These are phyloP conservation scores for Dipteronia dyeriana DNA, from an alignment of 345 rosid genomes.

Conservation along the genomic window DNA sequence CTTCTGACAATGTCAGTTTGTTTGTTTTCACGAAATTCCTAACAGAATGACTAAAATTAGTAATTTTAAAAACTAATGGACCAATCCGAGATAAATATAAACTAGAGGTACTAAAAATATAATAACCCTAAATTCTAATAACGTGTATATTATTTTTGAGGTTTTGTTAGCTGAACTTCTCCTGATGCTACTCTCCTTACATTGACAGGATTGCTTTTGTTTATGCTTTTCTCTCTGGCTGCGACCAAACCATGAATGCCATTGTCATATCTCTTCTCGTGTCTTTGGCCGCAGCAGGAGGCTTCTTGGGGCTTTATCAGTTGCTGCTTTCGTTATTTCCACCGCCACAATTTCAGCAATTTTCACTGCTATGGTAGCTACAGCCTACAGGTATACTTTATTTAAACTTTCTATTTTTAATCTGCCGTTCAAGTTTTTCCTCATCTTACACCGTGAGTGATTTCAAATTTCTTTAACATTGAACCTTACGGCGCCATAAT, in stretches of 20 bases:
- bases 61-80: too few species aligned
- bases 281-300: constrained; percentile 89
- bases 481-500: neutral
- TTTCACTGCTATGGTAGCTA: constrained; percentile 41
- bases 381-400: constrained; percentile 62
- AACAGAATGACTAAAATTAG: too few species aligned
- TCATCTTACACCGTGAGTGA: neutral
- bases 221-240: constrained; percentile 75
- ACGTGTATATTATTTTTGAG: neutral
- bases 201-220: constrained; percentile 64
- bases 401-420: neutral
- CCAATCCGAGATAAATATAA: too few species aligned
- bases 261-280: constrained; percentile 69
- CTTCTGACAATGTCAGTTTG: too few species aligned
- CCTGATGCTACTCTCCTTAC: constrained; percentile 48
- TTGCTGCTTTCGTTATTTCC: constrained; percentile 72
- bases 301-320: constrained; percentile 77
- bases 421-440: neutral
- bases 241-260: constrained; percentile 76
- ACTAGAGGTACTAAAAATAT: too few species aligned
- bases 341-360: constrained; percentile 63
- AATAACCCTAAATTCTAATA: too few species aligned
- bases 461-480: neutral
- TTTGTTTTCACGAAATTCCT: too few species aligned
- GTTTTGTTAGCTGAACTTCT: neutral